Evolutionary conservation across 2,329 filamentous ascomycete genomes (phyloP).

Genomic region (Akanthomyces lecanii): DNA sequence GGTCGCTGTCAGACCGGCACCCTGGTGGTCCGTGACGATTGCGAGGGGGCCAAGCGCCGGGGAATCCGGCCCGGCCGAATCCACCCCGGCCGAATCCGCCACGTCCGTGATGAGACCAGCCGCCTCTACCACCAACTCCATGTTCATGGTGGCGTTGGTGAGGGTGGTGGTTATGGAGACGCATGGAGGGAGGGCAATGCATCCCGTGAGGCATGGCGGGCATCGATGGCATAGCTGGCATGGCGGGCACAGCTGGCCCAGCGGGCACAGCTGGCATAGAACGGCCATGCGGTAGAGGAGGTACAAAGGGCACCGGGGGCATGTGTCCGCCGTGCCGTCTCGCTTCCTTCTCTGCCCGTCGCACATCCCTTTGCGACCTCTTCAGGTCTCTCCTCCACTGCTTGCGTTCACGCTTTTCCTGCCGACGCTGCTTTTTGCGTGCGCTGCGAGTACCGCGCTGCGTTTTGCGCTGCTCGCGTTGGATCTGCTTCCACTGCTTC

Average conservation of each 20-base stretch:
- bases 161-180: background rate
- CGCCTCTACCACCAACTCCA: slow-evolving; percentile 9
- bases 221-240: slow-evolving; percentile 5
- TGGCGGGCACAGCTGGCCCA: background rate
- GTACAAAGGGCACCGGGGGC: slow-evolving; percentile 6
- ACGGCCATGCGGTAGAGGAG: slow-evolving; percentile 3
- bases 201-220: slow-evolving; percentile 4
- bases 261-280: slow-evolving; percentile 7
- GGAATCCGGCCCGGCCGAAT: slow-evolving; percentile 9
- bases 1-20: slow-evolving; percentile 30
- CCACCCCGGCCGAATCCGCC: slow-evolving; percentile 3
- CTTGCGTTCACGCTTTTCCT: slow-evolving; percentile 29
- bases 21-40: slow-evolving; percentile 20
- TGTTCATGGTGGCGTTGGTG: slow-evolving; percentile 10
- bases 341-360: slow-evolving; percentile 28
- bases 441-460: slow-evolving; percentile 31
- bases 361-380: slow-evolving; percentile 29
- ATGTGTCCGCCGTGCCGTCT: slow-evolving; percentile 22
- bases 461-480: slow-evolving; percentile 28
- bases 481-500: slow-evolving; percentile 38
- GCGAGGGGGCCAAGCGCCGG: slow-evolving; percentile 12
- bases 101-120: background rate
- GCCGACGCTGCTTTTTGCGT: slow-evolving; percentile 26
- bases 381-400: slow-evolving; percentile 27
- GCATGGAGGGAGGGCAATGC: background rate